A percentile compares a stretch with the other conserved stretches of the same genome.
These are phyloP conservation scores for Blastocystis sp. DNA, from an alignment of 352 stramenopile genomes.

Conservation along the genomic window DNA sequence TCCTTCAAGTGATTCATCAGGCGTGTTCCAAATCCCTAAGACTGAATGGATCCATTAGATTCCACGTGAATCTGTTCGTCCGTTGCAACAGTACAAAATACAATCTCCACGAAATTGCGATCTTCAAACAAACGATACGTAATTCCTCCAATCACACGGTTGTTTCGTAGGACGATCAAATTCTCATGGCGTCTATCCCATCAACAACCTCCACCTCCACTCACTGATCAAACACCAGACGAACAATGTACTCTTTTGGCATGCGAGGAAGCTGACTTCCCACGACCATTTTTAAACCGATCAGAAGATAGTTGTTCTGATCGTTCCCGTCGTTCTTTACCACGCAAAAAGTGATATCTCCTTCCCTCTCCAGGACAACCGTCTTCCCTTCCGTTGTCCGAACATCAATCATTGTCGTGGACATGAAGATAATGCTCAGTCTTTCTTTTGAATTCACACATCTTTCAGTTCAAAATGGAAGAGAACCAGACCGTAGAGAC, in stretches of 20 bases:
- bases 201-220: slow-evolving; percentile 50
- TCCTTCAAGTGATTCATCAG: slow-evolving; percentile 99
- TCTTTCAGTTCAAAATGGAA: neutral
- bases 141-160: slow-evolving; percentile 87
- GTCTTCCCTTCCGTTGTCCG: slow-evolving; percentile 24
- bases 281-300: slow-evolving; percentile 74
- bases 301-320: slow-evolving; percentile 79
- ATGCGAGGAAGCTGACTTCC: slow-evolving; percentile 68
- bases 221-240: slow-evolving; percentile 89
- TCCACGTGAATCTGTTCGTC: slow-evolving; percentile 70
- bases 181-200: slow-evolving; percentile 68
- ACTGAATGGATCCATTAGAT: slow-evolving; percentile 17
- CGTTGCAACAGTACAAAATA: slow-evolving; percentile 92
- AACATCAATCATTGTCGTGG: slow-evolving; percentile 15
- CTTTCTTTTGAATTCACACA: neutral
- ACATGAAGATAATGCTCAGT: slow-evolving; percentile 29
- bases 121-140: slow-evolving; percentile 86
- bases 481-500: neutral
- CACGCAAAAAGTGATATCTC: slow-evolving; percentile 57
- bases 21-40: slow-evolving; percentile 84
- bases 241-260: slow-evolving; percentile 96
- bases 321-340: slow-evolving; percentile 76
- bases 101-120: slow-evolving; percentile 94
- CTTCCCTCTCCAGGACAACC: slow-evolving; percentile 30
- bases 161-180: slow-evolving; percentile 81